phyloP scores from a whole-genome alignment of 208 protist species.

The Leishmania tropica region DNA sequence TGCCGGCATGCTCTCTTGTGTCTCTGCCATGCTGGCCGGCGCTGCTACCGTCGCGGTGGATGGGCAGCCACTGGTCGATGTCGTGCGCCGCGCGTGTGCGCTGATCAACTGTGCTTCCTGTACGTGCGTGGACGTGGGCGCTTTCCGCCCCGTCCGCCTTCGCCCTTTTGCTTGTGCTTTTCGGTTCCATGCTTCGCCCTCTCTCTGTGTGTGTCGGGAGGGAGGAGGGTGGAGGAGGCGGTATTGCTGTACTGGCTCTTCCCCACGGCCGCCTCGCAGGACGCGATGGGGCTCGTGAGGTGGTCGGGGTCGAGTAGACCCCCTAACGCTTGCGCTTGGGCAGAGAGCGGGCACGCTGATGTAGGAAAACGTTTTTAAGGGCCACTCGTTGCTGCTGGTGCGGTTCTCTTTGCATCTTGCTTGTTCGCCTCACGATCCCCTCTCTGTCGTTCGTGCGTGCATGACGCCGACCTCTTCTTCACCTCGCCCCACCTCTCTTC shows the following conservation, averaged over 20 bases:
- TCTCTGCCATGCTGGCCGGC: background rate
- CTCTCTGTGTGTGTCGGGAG: constrained; percentile 5
- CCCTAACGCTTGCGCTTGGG: background rate
- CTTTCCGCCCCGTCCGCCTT: background rate
- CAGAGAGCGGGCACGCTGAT: background rate
- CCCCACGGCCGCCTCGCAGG: background rate
- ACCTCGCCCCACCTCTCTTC: background rate
- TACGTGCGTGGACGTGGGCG: background rate
- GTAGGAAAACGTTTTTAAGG: background rate
- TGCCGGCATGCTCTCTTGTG: background rate
- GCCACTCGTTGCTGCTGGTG: background rate
- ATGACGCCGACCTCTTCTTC: background rate
- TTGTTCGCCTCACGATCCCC: background rate
- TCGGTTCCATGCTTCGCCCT: background rate
- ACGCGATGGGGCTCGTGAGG: background rate
- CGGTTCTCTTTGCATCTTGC: background rate
- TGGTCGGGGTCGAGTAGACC: background rate
- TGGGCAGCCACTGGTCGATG: background rate
- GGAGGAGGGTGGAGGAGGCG: background rate
- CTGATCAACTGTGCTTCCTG: background rate
- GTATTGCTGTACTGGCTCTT: background rate
- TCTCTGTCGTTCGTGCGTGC: background rate
- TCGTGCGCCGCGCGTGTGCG: background rate
- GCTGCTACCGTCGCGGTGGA: background rate
- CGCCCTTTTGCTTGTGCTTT: background rate